These are phyloP conservation scores for Tetrahymena thermophila DNA, from an alignment of 73 alveolate genomes.

Conservation along the genomic window DNA sequence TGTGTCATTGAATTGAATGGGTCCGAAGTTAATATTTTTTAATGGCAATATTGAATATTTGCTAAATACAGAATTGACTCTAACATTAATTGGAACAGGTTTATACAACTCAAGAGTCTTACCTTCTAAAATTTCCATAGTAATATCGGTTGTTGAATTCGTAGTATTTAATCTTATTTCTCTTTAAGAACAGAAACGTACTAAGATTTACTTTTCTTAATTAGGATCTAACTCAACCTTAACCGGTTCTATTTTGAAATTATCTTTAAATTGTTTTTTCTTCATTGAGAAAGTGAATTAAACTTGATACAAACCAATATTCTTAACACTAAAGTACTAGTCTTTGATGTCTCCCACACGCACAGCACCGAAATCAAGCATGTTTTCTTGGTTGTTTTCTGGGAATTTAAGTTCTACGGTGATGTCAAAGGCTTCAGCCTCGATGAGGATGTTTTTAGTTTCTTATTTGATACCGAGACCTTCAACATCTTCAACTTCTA, in stretches of 20 bases:
- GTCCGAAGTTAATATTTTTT: conserved; percentile 96
- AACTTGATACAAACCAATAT: conserved; percentile 90
- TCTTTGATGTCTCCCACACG: conserved; percentile 95
- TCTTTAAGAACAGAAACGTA: conserved; percentile 84
- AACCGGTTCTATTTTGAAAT: conserved; percentile 90
- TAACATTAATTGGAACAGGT: conserved; percentile 89
- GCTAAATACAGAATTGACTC: conserved; percentile 90
- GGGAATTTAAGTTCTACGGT: conserved; percentile 86
- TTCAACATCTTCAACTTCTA: conserved; percentile 96
- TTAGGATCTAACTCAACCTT: conserved; percentile 92
- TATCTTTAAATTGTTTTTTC: conserved; percentile 87
- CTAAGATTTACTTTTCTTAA: conserved; percentile 83
- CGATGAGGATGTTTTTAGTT: conserved; percentile 81
- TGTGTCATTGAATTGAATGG: conserved; percentile 89
- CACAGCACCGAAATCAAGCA: conserved; percentile 92
- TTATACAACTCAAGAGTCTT: conserved; percentile 76
- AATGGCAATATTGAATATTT: conserved; percentile 93
- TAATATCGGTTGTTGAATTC: conserved; percentile 88
- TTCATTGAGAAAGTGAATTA: conserved; percentile 81
- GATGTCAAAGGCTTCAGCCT: conserved; percentile 97
- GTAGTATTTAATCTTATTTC: conserved; percentile 91
- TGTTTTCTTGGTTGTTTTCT: conserved; percentile 58
- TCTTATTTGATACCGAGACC: conserved; percentile 91
- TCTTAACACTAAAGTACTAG: conserved; percentile 74
- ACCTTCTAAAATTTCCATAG: conserved; percentile 90